Conservation (phyloP, 2,329 filamentous ascomycete species). For the Colletotrichum sp. region DNA sequence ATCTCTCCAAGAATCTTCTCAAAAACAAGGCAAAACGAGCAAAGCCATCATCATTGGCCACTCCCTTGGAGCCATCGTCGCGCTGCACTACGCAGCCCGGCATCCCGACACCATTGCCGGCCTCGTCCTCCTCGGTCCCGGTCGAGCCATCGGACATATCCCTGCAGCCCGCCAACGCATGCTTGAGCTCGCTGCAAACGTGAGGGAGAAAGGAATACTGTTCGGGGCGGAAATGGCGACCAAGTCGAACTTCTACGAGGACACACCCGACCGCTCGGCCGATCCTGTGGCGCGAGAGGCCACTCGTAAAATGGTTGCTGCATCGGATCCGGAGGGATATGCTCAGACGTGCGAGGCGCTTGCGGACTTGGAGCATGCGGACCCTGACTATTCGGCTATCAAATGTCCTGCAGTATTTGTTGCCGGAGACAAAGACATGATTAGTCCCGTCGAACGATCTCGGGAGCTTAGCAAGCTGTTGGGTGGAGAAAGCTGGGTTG, state of each 20-base stretch:
- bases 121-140: neutral
- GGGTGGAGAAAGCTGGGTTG: neutral
- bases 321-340: neutral
- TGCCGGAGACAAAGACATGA: neutral
- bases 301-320: neutral
- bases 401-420: neutral
- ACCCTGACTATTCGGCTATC: neutral
- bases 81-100: neutral
- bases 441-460: neutral
- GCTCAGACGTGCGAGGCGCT: neutral
- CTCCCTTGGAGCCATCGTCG: neutral
- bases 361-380: neutral
- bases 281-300: neutral
- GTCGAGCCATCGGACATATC: neutral
- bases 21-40: neutral
- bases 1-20: neutral
- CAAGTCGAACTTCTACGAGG: neutral
- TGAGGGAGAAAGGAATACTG: neutral
- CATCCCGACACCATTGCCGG: neutral
- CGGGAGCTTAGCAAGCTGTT: neutral
- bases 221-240: neutral
- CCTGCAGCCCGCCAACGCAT: neutral
- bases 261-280: neutral
- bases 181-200: neutral
- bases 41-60: neutral